phyloP scores from a whole-genome alignment of 345 rosid species.

The Eucalyptus dawsonii region DNA sequence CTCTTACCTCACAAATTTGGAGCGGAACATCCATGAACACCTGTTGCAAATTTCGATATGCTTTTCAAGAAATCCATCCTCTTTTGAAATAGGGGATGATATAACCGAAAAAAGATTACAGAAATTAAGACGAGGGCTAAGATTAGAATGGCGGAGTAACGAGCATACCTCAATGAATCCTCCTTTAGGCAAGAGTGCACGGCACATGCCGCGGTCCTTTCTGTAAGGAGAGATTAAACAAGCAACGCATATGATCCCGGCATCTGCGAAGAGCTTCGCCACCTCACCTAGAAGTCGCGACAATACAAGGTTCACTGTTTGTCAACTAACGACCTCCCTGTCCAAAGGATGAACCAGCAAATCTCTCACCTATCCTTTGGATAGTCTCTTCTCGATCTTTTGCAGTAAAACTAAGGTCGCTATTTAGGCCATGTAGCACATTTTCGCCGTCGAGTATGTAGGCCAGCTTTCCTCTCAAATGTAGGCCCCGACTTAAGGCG shows the following conservation, averaged over 20 bases:
- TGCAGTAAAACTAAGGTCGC: constrained; percentile 49
- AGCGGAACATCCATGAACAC: constrained; percentile 71
- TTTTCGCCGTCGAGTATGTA: constrained; percentile 76
- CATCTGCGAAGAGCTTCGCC: constrained; percentile 75
- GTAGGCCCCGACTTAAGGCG: constrained; percentile 41
- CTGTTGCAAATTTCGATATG: constrained; percentile 6
- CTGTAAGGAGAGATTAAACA: constrained; percentile 75
- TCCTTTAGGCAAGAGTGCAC: constrained; percentile 54
- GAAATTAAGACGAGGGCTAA: not conserved
- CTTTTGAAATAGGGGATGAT: not conserved
- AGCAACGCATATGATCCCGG: constrained; percentile 66
- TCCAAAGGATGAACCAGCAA: not conserved
- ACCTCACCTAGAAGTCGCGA: constrained; percentile 46
- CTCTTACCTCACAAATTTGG: constrained; percentile 64
- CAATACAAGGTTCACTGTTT: not conserved
- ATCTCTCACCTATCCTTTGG: constrained; percentile 40
- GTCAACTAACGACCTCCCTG: not conserved
- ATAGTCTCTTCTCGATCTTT: constrained; percentile 70
- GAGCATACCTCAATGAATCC: constrained; percentile 56
- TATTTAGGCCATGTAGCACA: constrained; percentile 62
- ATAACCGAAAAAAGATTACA: not conserved
- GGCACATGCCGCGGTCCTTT: constrained; percentile 52
- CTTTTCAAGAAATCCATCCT: not conserved
- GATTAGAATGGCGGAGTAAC: not conserved
- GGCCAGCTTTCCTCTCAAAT: constrained; percentile 6